Conservation (phyloP, 1,284 basidiomycete genomes). For the Cutaneotrichosporon daszewskae region DNA sequence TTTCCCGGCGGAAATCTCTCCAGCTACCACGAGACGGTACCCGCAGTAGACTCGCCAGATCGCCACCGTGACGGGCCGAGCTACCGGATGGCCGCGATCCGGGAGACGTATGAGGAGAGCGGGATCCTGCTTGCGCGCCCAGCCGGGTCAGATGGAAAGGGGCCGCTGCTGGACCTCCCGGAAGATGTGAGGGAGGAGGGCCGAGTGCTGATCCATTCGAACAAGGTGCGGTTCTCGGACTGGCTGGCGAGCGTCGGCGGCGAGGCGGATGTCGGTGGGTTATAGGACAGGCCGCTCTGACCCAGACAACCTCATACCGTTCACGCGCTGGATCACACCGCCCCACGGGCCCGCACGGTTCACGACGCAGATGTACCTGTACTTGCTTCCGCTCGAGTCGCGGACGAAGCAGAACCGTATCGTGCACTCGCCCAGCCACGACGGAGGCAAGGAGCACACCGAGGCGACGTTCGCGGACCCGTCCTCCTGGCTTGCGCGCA, state of each 20-base stretch:
- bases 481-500: slow-evolving; percentile 1
- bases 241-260: slow-evolving; percentile 11
- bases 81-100: slow-evolving; percentile 14
- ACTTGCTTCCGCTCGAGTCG: slow-evolving; percentile 10
- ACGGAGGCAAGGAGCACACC: slow-evolving; percentile 16
- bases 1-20: slow-evolving; percentile 46
- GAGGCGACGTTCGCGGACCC: slow-evolving; percentile 10
- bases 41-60: neutral
- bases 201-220: slow-evolving; percentile 11
- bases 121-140: slow-evolving; percentile 16
- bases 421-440: slow-evolving; percentile 5
- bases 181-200: slow-evolving; percentile 3
- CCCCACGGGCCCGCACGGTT: slow-evolving; percentile 8
- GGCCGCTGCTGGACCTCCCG: slow-evolving; percentile 5
- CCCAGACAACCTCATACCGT: slow-evolving; percentile 8
- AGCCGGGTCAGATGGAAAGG: neutral
- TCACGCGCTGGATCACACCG: slow-evolving; percentile 20
- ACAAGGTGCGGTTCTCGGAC: slow-evolving; percentile 11
- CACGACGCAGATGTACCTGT: slow-evolving; percentile 18
- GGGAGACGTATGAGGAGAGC: slow-evolving; percentile 19
- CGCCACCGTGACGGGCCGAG: slow-evolving; percentile 10
- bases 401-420: too few species aligned
- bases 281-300: too few species aligned
- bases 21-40: slow-evolving; percentile 38
- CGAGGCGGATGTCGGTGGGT: too few species aligned